These are phyloP conservation scores for Dipteronia dyeriana DNA, from an alignment of 345 rosid species.

Conservation along the genomic window DNA sequence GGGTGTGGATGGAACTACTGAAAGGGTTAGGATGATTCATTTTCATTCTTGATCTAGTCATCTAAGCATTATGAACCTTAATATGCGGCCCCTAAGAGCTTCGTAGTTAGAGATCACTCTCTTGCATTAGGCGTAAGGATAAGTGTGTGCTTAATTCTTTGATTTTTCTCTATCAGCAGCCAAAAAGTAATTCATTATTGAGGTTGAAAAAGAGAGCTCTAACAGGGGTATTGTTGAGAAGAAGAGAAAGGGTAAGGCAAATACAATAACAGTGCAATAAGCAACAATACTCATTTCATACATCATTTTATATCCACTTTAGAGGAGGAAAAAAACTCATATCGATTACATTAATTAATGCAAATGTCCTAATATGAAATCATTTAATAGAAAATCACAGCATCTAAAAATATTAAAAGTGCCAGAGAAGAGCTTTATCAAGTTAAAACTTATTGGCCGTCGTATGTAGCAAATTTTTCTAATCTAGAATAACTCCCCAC, in stretches of 20 bases:
- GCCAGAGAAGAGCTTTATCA: constrained; percentile 16
- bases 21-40: background rate
- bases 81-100: constrained; percentile 32
- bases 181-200: constrained; percentile 27
- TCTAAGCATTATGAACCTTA: constrained; percentile 31
- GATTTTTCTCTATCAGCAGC: constrained; percentile 5
- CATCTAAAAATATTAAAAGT: constrained; percentile 16
- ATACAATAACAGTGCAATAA: constrained; percentile 8
- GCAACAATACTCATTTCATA: constrained; percentile 18
- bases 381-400: constrained; percentile 18
- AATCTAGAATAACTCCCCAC: constrained; percentile 15
- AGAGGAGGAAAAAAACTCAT: constrained; percentile 10
- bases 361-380: constrained; percentile 17
- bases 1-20: background rate
- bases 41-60: constrained; percentile 14
- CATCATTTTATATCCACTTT: constrained; percentile 24
- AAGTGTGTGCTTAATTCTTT: background rate
- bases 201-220: constrained; percentile 15
- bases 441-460: too few relatives aligned
- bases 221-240: constrained; percentile 7
- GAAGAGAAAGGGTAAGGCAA: constrained; percentile 12
- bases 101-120: constrained; percentile 20
- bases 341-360: constrained; percentile 21
- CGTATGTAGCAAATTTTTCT: constrained; percentile 7
- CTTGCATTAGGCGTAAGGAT: constrained; percentile 31